Evolutionary conservation across 768 basidiomycete species (phyloP), one percentile per base, ranked within the genome.

Genomic region (Hericium rajendrae): DNA sequence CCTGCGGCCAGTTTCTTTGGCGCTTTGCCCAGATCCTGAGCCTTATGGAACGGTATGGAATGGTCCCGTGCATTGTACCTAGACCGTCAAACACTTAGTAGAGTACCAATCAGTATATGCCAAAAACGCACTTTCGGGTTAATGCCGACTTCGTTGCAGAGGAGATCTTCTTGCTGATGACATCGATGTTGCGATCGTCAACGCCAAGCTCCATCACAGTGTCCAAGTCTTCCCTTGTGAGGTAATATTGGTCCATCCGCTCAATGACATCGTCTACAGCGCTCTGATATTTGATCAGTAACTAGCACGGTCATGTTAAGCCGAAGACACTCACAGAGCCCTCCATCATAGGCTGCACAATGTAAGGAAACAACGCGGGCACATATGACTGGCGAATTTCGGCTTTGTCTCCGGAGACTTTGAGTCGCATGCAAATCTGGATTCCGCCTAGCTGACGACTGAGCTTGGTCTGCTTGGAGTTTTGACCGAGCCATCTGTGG

Each of bases 221-320:
- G 65, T 99, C 97, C 95, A 94, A 98, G 66, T 98, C 95, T 28
- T 98, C 97, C 61, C 88, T 90, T 3, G 85, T 85, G 37, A 99
- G 71, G 70, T 83, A 97, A 68, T 99, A 99, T 50, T 88, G 86
- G 68, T 98, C 97, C 93, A 99, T 95, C 6, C 74, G 73, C 24
- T 81, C 77, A 56, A 99, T 97, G 38, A 94, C 83, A 9, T 87
- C 84, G 2, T 88, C 85, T 5, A 97, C 80, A 0, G 82, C 87
- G 61, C 80, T 81, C 91, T 94, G 68, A 43, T 6, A 1, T 43
- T 43, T 43, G 2, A 43, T 28, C 28, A 28, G 28, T 28, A 6
- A 6, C 41, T 1, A n/a, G 6, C 11, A 43, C 15, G 5, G 16
- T 15, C 2, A 20, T 43, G 26, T 3, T 6, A 9, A 43, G 28